Evolutionary conservation across 129 eudicot species (phyloP).

Genomic region (Flaveria robusta): DNA sequence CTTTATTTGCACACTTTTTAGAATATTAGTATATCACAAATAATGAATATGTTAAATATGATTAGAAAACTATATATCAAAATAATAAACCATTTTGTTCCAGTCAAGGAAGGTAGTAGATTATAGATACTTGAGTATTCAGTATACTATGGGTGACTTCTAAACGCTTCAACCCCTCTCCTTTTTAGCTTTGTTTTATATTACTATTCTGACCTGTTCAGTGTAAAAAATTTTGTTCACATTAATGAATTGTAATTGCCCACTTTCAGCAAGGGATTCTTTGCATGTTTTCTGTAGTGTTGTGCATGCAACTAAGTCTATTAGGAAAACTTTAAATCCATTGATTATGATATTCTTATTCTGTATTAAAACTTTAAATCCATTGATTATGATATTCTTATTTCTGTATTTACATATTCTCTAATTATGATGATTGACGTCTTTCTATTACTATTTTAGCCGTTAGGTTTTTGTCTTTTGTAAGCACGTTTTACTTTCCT

Average conservation of each 20-base stretch:
- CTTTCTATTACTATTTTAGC: too few species aligned
- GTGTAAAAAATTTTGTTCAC: background rate
- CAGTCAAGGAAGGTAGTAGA: background rate
- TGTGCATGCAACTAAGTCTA: background rate
- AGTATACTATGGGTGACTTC: too few species aligned
- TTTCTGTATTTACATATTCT: too few species aligned
- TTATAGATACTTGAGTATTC: background rate
- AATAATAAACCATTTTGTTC: background rate
- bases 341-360: too few species aligned
- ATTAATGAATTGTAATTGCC: background rate
- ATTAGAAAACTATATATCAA: background rate
- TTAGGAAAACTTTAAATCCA: too few species aligned
- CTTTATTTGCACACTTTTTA: background rate
- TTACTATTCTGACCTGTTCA: background rate
- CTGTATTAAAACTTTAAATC: too few species aligned
- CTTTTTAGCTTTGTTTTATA: too few species aligned
- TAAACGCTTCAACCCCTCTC: too few species aligned
- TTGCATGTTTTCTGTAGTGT: slow-evolving; percentile 3
- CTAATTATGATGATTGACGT: too few species aligned
- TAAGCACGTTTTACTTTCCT: slow-evolving; percentile 1
- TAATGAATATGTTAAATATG: background rate
- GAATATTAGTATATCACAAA: background rate
- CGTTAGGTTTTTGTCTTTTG: background rate
- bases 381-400: too few species aligned
- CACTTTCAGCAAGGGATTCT: background rate